A percentile compares a stretch with the other conserved stretches of the same genome.
phyloP scores from a whole-genome alignment of 805 yeast genomes.

The Ogataea dorogensis region DNA sequence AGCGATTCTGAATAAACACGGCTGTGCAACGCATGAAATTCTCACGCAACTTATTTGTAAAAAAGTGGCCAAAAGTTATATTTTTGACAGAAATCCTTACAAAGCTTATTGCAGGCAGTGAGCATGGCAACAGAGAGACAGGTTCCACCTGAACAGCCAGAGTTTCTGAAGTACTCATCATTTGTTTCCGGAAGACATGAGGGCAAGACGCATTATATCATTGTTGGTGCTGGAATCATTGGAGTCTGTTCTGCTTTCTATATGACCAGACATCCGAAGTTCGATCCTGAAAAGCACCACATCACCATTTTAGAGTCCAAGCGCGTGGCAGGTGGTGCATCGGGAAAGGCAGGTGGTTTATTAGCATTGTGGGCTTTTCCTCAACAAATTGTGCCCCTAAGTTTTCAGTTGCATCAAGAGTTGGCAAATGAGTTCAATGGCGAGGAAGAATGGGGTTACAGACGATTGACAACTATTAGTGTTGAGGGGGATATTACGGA shows the following conservation, averaged over 20 bases:
- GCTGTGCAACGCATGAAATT: conserved; percentile 12
- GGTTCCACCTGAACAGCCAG: conserved; percentile 27
- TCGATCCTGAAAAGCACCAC: conserved; percentile 68
- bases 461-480: conserved; percentile 81
- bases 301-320: conserved; percentile 86
- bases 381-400: conserved; percentile 84
- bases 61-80: conserved; percentile 4
- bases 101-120: conserved; percentile 8
- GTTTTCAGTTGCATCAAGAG: conserved; percentile 82
- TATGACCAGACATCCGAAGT: conserved; percentile 77
- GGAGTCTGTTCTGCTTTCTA: conserved; percentile 95
- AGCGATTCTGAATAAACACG: conserved; percentile 18
- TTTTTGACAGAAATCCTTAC: not conserved
- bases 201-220: conserved; percentile 72
- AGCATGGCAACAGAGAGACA: conserved; percentile 22
- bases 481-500: conserved; percentile 74
- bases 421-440: conserved; percentile 78
- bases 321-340: conserved; percentile 95
- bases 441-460: conserved; percentile 88
- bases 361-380: conserved; percentile 97
- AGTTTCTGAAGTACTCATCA: conserved; percentile 34
- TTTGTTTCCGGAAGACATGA: conserved; percentile 48
- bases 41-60: conserved; percentile 17
- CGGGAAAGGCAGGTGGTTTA: conserved; percentile 96
- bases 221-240: conserved; percentile 93